Conservation (phyloP, 2,329 filamentous ascomycete species). For the Alternaria conjuncta region DNA sequence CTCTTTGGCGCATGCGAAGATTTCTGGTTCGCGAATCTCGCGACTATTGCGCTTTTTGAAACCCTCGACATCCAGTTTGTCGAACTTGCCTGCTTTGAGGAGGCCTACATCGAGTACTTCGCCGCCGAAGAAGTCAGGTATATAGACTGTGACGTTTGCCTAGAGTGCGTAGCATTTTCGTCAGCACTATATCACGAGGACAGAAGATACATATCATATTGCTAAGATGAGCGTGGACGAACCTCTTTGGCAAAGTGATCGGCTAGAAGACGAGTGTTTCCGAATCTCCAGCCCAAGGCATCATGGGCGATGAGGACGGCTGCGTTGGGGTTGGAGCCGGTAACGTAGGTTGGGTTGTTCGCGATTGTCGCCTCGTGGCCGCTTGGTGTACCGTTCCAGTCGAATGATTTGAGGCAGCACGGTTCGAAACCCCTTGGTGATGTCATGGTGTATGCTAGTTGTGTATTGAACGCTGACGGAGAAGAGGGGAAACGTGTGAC, state of each 20-base stretch:
- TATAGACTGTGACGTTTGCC: neutral
- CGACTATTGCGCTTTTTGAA: conserved; percentile 46
- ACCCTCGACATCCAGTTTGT: conserved; percentile 44
- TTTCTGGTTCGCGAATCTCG: conserved; percentile 43
- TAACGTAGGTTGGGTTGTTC: conserved; percentile 47
- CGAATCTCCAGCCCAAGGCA: conserved; percentile 55
- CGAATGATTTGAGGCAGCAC: conserved; percentile 41
- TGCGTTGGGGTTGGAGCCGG: conserved; percentile 46
- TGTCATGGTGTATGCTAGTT: neutral
- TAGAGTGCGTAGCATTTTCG: neutral
- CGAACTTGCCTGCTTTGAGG: conserved; percentile 11
- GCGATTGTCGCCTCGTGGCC: conserved; percentile 42
- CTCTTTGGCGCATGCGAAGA: conserved; percentile 37
- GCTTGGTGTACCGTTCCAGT: conserved; percentile 44
- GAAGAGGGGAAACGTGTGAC: neutral
- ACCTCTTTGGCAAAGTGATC: conserved; percentile 51
- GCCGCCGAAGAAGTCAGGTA: neutral
- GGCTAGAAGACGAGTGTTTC: conserved; percentile 52
- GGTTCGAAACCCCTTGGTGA: conserved; percentile 7
- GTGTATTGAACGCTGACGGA: neutral
- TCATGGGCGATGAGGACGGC: conserved; percentile 48
- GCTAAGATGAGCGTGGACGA: neutral
- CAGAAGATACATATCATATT: neutral
- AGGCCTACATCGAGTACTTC: conserved; percentile 7
- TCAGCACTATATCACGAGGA: neutral